A percentile compares a stretch with the other conserved stretches of the same genome.
These are phyloP conservation scores for Apostasia shenzhenica DNA, from an alignment of 106 monocot genomes.

Conservation along the genomic window DNA sequence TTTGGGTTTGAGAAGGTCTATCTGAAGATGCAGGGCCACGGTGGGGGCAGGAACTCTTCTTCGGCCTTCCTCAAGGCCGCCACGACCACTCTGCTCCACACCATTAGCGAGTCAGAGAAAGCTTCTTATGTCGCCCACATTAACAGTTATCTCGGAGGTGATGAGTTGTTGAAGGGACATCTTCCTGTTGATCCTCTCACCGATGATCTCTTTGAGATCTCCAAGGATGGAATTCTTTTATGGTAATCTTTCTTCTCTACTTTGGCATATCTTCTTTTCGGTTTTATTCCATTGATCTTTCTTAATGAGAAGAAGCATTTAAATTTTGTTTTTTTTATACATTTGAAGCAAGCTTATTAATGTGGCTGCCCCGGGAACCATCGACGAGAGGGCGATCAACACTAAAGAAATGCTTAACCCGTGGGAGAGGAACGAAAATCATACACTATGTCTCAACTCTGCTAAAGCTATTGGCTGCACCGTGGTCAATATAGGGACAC, in stretches of 20 bases:
- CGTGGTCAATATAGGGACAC: constrained; percentile 64
- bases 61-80: constrained; percentile 34
- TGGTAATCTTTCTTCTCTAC: constrained; percentile 16
- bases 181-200: constrained; percentile 25
- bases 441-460: constrained; percentile 55
- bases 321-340: constrained; percentile 2
- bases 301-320: neutral
- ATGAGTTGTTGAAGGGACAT: constrained; percentile 22
- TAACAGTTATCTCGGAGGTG: constrained; percentile 27
- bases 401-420: constrained; percentile 53
- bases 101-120: constrained; percentile 43
- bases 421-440: constrained; percentile 64
- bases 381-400: constrained; percentile 66
- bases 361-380: constrained; percentile 62
- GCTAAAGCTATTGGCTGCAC: constrained; percentile 70
- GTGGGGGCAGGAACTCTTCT: constrained; percentile 16
- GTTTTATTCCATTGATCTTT: neutral
- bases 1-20: constrained; percentile 15
- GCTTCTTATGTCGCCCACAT: constrained; percentile 35
- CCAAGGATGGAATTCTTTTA: constrained; percentile 32
- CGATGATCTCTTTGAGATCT: constrained; percentile 32
- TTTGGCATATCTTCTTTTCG: neutral
- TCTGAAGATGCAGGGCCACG: constrained; percentile 27
- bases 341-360: constrained; percentile 53
- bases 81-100: constrained; percentile 31